Evolutionary conservation across 1,284 basidiomycete species (phyloP).

Genomic region (Apiotrichum gamsii): DNA sequence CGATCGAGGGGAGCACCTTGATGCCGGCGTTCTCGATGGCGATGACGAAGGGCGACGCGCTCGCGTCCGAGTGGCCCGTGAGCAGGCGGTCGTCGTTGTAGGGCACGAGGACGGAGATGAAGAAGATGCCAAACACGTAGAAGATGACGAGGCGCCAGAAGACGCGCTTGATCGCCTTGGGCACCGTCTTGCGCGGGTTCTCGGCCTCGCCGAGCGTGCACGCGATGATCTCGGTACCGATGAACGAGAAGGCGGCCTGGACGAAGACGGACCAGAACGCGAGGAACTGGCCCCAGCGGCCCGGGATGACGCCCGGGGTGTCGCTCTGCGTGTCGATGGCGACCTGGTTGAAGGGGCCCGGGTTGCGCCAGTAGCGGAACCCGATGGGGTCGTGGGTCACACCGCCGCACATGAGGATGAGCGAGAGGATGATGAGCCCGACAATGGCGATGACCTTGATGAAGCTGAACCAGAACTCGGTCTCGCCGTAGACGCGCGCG

Average conservation of each 20-base stretch:
- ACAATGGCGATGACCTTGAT: constrained; percentile 32
- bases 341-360: constrained; percentile 47
- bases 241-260: constrained; percentile 76
- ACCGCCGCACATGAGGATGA: constrained; percentile 64
- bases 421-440: constrained; percentile 55
- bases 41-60: constrained; percentile 68
- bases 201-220: constrained; percentile 55
- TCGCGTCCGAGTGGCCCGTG: constrained; percentile 47
- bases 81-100: constrained; percentile 61
- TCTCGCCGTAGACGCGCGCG: constrained; percentile 33
- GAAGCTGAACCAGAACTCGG: constrained; percentile 37
- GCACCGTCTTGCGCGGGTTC: constrained; percentile 70
- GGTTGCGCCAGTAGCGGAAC: constrained; percentile 59
- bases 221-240: constrained; percentile 75
- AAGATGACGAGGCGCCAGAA: constrained; percentile 72
- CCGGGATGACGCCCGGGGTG: constrained; percentile 13
- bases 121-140: constrained; percentile 50
- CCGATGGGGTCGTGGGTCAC: constrained; percentile 49
- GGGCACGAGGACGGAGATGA: constrained; percentile 70
- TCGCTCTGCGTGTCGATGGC: constrained; percentile 13
- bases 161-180: constrained; percentile 70
- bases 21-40: constrained; percentile 71
- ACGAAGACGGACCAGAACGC: constrained; percentile 63
- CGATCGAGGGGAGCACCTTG: constrained; percentile 54
- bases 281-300: constrained; percentile 57